Conservation (phyloP, 2,329 filamentous ascomycete species). For the Aspergillus versicolor region DNA sequence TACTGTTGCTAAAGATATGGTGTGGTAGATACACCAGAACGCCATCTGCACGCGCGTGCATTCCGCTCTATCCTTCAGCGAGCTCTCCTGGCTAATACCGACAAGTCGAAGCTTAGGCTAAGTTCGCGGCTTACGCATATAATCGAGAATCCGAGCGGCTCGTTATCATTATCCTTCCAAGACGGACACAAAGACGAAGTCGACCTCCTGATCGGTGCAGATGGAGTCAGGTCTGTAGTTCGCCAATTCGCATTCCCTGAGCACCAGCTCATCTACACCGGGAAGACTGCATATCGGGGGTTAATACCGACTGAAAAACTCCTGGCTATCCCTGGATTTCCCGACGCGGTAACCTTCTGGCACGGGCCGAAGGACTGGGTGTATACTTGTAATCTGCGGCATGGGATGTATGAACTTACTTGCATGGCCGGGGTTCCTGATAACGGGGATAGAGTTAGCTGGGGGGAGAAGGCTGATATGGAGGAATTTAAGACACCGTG, state of each 20-base stretch:
- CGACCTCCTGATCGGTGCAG: conserved; percentile 14
- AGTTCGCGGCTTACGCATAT: conserved; percentile 7
- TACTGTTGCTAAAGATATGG: no score
- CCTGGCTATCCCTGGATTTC: conserved; percentile 8
- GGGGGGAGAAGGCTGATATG: conserved; percentile 12
- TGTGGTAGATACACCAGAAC: conserved; percentile 3
- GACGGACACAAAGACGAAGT: conserved; percentile 7
- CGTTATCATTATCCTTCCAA: conserved; percentile 7
- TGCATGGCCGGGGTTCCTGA: conserved; percentile 6
- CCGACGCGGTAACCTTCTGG: conserved; percentile 16
- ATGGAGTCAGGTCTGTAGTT: conserved; percentile 16
- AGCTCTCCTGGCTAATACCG: conserved; percentile 2
- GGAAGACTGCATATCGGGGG: conserved; percentile 13
- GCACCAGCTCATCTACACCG: conserved; percentile 12
- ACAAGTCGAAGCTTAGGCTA: conserved; percentile 4
- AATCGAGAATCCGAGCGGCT: neutral
- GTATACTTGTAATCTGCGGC: conserved; percentile 15
- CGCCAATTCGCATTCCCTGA: conserved; percentile 14
- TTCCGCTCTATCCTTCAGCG: conserved; percentile 14
- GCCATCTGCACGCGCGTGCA: conserved; percentile 12
- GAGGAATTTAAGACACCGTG: conserved; percentile 12
- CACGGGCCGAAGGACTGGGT: conserved; percentile 14
- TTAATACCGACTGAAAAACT: conserved; percentile 9
- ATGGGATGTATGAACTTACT: conserved; percentile 13
- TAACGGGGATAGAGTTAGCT: conserved; percentile 8